These are phyloP conservation scores for Fagopyrum tataricum DNA, from an alignment of 148 eudicot genomes.

Conservation along the genomic window DNA sequence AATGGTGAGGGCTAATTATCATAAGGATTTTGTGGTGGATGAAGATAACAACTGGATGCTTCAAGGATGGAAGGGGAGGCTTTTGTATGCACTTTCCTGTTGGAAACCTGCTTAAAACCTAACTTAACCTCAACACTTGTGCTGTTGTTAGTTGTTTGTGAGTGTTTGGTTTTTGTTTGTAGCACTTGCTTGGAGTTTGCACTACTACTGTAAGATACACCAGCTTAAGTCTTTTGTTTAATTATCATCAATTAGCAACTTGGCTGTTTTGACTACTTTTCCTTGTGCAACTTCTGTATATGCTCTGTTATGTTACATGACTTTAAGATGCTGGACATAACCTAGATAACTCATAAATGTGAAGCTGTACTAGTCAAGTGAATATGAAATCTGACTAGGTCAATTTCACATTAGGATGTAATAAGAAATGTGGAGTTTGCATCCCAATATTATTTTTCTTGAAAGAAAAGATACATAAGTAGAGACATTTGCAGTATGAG, in stretches of 20 bases:
- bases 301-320: too few species aligned
- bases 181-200: constrained; percentile 2
- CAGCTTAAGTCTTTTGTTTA: constrained; percentile 1
- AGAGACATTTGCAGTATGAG: neutral
- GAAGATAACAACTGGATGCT: constrained; percentile 15
- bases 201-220: constrained; percentile 2
- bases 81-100: constrained; percentile 17
- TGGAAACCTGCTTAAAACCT: constrained; percentile 13
- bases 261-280: neutral
- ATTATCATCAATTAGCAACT: neutral
- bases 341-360: neutral
- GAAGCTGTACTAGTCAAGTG: neutral
- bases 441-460: constrained; percentile 1
- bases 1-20: constrained; percentile 13
- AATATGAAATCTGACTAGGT: neutral
- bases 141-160: neutral
- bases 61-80: constrained; percentile 22
- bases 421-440: neutral
- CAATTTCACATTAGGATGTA: neutral
- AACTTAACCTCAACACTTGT: neutral
- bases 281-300: neutral
- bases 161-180: neutral
- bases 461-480: constrained; percentile 1
- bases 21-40: constrained; percentile 15
- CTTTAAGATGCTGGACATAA: too few species aligned